These are phyloP conservation scores for Albatrellus ellisii DNA, from an alignment of 768 basidiomycete species.

Conservation along the genomic window DNA sequence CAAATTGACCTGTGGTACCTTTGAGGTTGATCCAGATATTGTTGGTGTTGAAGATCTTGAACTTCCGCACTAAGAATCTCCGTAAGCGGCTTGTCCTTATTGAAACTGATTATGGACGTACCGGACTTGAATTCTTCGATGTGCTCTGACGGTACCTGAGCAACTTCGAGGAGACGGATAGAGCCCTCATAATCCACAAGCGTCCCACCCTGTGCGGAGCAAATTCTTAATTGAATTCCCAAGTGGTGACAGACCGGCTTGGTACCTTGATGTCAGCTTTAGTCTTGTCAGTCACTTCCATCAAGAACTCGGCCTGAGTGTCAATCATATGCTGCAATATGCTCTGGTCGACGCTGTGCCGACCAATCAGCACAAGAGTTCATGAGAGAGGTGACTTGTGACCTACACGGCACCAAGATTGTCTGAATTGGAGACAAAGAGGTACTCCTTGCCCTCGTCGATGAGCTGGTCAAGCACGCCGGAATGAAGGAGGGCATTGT, in stretches of 20 bases:
- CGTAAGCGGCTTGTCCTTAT: neutral
- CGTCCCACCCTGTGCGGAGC: slow-evolving; percentile 34
- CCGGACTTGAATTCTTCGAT: slow-evolving; percentile 62
- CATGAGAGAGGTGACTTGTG: neutral
- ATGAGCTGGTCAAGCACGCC: slow-evolving; percentile 64
- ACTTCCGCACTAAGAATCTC: slow-evolving; percentile 37
- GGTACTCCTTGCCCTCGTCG: slow-evolving; percentile 61
- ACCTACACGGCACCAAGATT: slow-evolving; percentile 55
- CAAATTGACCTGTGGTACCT: too few species aligned
- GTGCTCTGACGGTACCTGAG: slow-evolving; percentile 62
- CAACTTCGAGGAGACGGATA: slow-evolving; percentile 61
- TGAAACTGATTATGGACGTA: neutral
- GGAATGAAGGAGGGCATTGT: slow-evolving; percentile 57
- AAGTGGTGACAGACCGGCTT: neutral
- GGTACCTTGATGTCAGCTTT: slow-evolving; percentile 59
- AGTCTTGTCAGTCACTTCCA: slow-evolving; percentile 76
- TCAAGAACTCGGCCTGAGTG: slow-evolving; percentile 50
- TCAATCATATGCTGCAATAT: slow-evolving; percentile 59
- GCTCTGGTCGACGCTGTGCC: slow-evolving; percentile 46
- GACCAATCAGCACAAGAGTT: slow-evolving; percentile 3
- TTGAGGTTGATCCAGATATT: slow-evolving; percentile 44
- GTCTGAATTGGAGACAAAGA: slow-evolving; percentile 70
- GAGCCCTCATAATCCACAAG: slow-evolving; percentile 58
- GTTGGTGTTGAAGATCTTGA: slow-evolving; percentile 75
- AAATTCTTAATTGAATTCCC: neutral